Evolutionary conservation across 495 filamentous ascomycete genomes (phyloP).

Genomic region (Podospora australis): DNA sequence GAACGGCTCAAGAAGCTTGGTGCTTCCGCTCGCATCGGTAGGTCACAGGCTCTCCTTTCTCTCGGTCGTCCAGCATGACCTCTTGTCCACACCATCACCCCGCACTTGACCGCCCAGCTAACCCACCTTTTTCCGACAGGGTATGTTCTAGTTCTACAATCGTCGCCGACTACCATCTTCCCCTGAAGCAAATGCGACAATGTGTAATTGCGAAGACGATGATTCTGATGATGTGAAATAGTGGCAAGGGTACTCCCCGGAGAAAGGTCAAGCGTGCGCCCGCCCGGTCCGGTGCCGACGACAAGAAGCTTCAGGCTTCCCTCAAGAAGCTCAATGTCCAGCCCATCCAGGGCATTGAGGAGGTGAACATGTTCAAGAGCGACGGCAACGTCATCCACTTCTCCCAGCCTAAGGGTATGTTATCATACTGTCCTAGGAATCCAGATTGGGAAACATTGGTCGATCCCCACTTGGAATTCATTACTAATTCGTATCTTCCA

Average conservation of each 20-base stretch:
- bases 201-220: no score
- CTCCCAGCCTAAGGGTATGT: slow-evolving; percentile 86
- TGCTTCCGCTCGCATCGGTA: slow-evolving; percentile 70
- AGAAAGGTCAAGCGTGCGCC: slow-evolving; percentile 98
- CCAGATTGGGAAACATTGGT: not conserved
- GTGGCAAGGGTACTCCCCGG: slow-evolving; percentile 96
- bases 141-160: slow-evolving; percentile 19
- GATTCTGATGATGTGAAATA: slow-evolving; percentile 35
- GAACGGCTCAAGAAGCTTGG: slow-evolving; percentile 73
- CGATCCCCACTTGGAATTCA: no score
- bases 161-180: no score
- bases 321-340: slow-evolving; percentile 95
- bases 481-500: slow-evolving; percentile 31
- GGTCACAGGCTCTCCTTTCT: slow-evolving; percentile 31
- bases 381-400: slow-evolving; percentile 99
- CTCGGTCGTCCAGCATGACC: not conserved
- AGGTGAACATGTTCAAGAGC: slow-evolving; percentile 99
- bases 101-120: slow-evolving; percentile 11
- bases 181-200: no score
- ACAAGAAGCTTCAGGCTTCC: slow-evolving; percentile 97
- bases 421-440: not conserved
- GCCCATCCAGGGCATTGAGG: slow-evolving; percentile 97
- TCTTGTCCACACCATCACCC: no score
- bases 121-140: slow-evolving; percentile 17
- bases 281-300: slow-evolving; percentile 82